These are phyloP conservation scores for Candida tammaniensis DNA, from an alignment of 805 yeast species.

Conservation along the genomic window DNA sequence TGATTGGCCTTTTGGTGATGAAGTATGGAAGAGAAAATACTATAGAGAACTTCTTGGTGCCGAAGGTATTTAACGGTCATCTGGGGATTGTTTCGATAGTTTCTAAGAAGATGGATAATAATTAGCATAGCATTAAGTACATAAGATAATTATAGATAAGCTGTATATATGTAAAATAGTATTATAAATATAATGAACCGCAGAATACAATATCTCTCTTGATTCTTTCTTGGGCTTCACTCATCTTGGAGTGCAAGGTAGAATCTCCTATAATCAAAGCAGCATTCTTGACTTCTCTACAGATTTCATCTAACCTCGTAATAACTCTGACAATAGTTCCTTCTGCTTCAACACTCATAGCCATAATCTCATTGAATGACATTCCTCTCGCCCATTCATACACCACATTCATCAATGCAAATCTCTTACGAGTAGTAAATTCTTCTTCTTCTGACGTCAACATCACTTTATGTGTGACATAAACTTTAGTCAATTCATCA, in stretches of 20 bases:
- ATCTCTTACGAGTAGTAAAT: constrained; percentile 78
- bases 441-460: constrained; percentile 82
- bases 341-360: constrained; percentile 84
- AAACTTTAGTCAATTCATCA: constrained; percentile 57
- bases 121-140: not conserved
- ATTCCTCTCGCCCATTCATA: constrained; percentile 98
- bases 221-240: constrained; percentile 88
- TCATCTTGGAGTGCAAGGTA: constrained; percentile 83
- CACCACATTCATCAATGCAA: constrained; percentile 88
- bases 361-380: constrained; percentile 88
- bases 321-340: constrained; percentile 97
- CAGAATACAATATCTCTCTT: constrained; percentile 97
- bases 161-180: not conserved
- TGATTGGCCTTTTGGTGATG: constrained; percentile 32
- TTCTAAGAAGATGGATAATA: constrained; percentile 7
- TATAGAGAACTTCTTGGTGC: constrained; percentile 17
- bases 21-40: constrained; percentile 26
- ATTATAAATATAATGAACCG: constrained; percentile 81
- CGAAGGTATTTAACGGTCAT: constrained; percentile 25
- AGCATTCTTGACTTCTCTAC: constrained; percentile 91
- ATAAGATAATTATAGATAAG: not conserved
- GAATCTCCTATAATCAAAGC: constrained; percentile 94
- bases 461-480: constrained; percentile 64
- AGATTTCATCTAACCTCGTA: constrained; percentile 89
- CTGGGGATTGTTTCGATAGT: constrained; percentile 28